Evolutionary conservation across 805 yeast genomes (phyloP), one percentile per base, ranked within the genome.

Genomic region (Ogataea salicorniae): DNA sequence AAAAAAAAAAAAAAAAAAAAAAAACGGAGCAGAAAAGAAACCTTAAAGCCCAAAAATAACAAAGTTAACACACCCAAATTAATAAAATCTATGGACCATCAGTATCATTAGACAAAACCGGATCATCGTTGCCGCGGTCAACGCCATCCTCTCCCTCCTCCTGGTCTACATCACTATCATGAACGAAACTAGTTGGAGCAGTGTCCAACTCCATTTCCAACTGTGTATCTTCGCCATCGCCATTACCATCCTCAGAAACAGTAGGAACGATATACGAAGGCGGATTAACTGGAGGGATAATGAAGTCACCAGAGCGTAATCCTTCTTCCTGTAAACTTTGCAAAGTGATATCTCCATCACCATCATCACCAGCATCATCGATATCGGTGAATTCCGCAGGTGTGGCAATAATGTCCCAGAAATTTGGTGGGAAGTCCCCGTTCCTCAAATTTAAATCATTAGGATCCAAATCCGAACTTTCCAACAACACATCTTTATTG

Each of bases 401-500:
- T 4, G 51, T 48, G 13, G 56, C 61, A 6, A 59, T 49, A 47
- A 48, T 61, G 16, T 74, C 76, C 76, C 80, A 76, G 46, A 79
- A 79, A 50, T 76, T 73, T 0, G 84, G 84, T 1, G 83, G 82
- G 52, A 78, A 79, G 47, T 78, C 83, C 5, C 64, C 66, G 47
- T 58, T 58, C 42, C 66, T 43, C 29, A 55, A 36, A 36, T 53
- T 57, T 34, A 61, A 45, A 46, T 80, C 84, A 37, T 74, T 78
- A 13, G 75, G 78, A 54, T 73, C 83, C 23, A 74, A 63, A 57
- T 77, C 83, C 22, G 80, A 74, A 42, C 67, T 60, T 58, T 86
- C 96, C 29, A 92, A 68, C 46, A 92, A 66, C 4, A 90, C 80
- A 62, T 91, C 96, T 41, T 82, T 82, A 40, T 79, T 81, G 58